phyloP scores from a whole-genome alignment of 345 rosid species.

The Hevea brasiliensis region DNA sequence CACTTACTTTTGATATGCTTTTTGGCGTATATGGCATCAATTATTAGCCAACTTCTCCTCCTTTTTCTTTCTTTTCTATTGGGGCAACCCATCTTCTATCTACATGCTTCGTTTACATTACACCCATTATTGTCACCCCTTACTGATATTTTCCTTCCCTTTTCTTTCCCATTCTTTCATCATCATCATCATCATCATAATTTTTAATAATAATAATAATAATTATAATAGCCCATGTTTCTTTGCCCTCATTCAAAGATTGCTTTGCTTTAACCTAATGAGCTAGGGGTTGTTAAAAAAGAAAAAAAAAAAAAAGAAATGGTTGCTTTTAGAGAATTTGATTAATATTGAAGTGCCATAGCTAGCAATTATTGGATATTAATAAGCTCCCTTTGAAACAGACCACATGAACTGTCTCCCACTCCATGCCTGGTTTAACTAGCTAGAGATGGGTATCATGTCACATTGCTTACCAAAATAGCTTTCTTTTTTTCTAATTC shows the following conservation, averaged over 20 bases:
- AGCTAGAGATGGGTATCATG: slow-evolving; percentile 67
- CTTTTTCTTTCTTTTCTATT: not conserved
- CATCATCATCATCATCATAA: too few relatives aligned
- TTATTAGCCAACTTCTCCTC: slow-evolving; percentile 36
- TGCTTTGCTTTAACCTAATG: slow-evolving; percentile 1
- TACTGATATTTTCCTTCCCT: not conserved
- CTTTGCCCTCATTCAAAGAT: slow-evolving; percentile 29
- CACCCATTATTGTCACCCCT: slow-evolving; percentile 13
- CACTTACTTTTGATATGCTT: slow-evolving; percentile 15
- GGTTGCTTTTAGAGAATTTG: slow-evolving; percentile 7
- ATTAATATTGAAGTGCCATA: too few relatives aligned
- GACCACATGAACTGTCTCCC: slow-evolving; percentile 87
- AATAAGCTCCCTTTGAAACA: slow-evolving; percentile 41
- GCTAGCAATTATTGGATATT: slow-evolving; percentile 34
- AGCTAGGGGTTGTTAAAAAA: not conserved
- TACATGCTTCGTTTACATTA: not conserved
- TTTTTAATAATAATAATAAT: too few relatives aligned
- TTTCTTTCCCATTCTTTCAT: not conserved
- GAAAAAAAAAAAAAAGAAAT: not conserved
- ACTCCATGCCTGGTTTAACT: slow-evolving; percentile 66
- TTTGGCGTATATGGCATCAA: slow-evolving; percentile 27
- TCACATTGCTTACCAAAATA: slow-evolving; percentile 62
- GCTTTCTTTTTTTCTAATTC: slow-evolving; percentile 20
- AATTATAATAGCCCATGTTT: too few relatives aligned
- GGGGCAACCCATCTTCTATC: not conserved